Conservation (phyloP, 148 eudicot genomes). For the Silene uniflora region DNA sequence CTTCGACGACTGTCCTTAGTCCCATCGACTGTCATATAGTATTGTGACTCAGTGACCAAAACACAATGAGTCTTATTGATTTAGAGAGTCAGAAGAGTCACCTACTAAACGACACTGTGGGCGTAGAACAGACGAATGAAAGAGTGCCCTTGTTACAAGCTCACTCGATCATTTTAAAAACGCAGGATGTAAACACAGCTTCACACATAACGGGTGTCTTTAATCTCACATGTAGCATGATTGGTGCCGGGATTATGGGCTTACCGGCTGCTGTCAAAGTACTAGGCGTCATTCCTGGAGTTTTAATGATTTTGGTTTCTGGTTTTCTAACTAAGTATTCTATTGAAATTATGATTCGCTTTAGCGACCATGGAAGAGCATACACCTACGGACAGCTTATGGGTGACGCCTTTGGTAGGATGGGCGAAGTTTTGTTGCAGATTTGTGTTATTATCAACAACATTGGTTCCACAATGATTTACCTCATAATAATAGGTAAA, state of each 20-base stretch:
- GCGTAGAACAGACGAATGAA: slow-evolving; percentile 31
- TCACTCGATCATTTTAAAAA: slow-evolving; percentile 45
- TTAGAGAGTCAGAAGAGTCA: slow-evolving; percentile 8
- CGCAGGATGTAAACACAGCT: slow-evolving; percentile 40
- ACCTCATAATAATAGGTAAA: slow-evolving; percentile 71
- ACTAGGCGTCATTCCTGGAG: slow-evolving; percentile 64
- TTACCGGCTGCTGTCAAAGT: slow-evolving; percentile 79
- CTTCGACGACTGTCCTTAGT: background rate
- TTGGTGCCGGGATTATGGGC: slow-evolving; percentile 93
- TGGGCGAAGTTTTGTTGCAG: slow-evolving; percentile 55
- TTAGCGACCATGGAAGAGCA: slow-evolving; percentile 48
- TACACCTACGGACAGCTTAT: slow-evolving; percentile 66
- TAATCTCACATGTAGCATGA: slow-evolving; percentile 65
- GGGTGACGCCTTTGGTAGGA: slow-evolving; percentile 73
- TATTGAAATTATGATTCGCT: slow-evolving; percentile 63
- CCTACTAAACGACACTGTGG: background rate
- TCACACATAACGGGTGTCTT: slow-evolving; percentile 78
- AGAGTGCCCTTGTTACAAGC: slow-evolving; percentile 37
- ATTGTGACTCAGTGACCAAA: background rate
- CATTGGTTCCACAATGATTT: slow-evolving; percentile 61
- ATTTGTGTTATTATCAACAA: slow-evolving; percentile 62
- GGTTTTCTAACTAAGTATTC: slow-evolving; percentile 71
- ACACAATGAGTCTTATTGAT: background rate
- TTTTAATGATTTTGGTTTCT: slow-evolving; percentile 47
- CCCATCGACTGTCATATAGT: too few species aligned